Conservation (phyloP, 371 early-diverging fungal species). For the Rhizopus stolonifer region DNA sequence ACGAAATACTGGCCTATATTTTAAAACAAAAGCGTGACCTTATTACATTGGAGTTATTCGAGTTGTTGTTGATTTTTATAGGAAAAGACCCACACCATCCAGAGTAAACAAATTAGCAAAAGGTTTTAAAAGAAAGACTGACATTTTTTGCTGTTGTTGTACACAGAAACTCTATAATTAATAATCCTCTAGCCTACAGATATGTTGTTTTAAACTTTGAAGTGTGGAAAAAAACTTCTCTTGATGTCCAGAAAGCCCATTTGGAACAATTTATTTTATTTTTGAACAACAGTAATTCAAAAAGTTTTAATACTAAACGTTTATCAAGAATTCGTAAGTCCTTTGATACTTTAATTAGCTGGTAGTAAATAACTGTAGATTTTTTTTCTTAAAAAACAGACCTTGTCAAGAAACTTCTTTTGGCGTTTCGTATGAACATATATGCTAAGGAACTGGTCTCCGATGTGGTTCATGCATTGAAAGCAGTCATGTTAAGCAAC, state of each 20-base stretch:
- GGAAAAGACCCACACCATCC: constrained; percentile 56
- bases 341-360: background rate
- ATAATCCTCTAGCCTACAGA: constrained; percentile 67
- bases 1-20: constrained; percentile 69
- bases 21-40: constrained; percentile 64
- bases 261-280: constrained; percentile 67
- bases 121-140: background rate
- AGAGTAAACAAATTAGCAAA: constrained; percentile 40
- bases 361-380: background rate
- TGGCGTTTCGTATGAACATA: constrained; percentile 61
- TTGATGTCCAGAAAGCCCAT: constrained; percentile 62
- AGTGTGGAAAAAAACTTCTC: constrained; percentile 64
- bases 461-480: constrained; percentile 56
- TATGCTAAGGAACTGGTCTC: constrained; percentile 58
- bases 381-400: constrained; percentile 26
- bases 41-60: constrained; percentile 60
- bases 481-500: constrained; percentile 54
- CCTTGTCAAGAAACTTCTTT: constrained; percentile 62
- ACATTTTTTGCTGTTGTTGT: background rate
- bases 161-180: constrained; percentile 59
- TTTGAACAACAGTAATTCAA: constrained; percentile 56
- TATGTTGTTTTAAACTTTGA: constrained; percentile 72
- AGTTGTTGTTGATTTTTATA: constrained; percentile 63
- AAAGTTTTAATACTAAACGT: constrained; percentile 60
- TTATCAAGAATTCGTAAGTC: constrained; percentile 64